Evolutionary conservation across 148 eudicot genomes (phyloP).

Genomic region (Rheum nobile): DNA sequence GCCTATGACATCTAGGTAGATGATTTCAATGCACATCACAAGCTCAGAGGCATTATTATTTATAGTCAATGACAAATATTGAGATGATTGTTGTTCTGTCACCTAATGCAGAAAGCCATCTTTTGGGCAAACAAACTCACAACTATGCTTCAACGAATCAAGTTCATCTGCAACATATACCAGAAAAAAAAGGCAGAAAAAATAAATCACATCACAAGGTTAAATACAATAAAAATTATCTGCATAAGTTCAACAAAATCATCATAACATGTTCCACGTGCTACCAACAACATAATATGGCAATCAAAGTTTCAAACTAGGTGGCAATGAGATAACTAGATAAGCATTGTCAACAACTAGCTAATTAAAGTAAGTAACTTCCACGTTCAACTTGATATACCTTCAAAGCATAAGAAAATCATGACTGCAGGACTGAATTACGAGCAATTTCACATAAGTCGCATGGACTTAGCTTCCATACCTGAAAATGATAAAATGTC

Average conservation of each 20-base stretch:
- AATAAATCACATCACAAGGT: not conserved
- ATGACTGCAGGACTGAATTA: conserved; percentile 77
- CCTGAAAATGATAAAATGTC: conserved; percentile 24
- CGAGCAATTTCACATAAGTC: conserved; percentile 80
- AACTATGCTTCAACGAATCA: conserved; percentile 62
- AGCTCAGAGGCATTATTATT: not conserved
- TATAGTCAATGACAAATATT: not conserved
- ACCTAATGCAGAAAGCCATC: conserved; percentile 91
- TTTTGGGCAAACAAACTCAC: conserved; percentile 71
- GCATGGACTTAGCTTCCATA: conserved; percentile 77
- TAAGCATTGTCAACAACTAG: not conserved
- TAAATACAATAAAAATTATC: too few species aligned
- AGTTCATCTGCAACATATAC: conserved; percentile 52
- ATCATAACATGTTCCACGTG: not conserved
- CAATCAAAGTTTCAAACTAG: not conserved
- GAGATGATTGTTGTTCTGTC: conserved; percentile 3
- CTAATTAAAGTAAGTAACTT: not conserved
- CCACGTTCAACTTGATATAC: conserved; percentile 13
- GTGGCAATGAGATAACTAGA: not conserved
- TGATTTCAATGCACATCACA: too few species aligned
- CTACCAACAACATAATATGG: not conserved
- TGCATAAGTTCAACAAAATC: too few species aligned
- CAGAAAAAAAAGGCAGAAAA: not conserved
- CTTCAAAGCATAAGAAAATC: conserved; percentile 73
- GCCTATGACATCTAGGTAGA: too few species aligned